These are phyloP conservation scores for Bothriochloa decipiens DNA, from an alignment of 176 grass and related monocot genomes.

Conservation along the genomic window DNA sequence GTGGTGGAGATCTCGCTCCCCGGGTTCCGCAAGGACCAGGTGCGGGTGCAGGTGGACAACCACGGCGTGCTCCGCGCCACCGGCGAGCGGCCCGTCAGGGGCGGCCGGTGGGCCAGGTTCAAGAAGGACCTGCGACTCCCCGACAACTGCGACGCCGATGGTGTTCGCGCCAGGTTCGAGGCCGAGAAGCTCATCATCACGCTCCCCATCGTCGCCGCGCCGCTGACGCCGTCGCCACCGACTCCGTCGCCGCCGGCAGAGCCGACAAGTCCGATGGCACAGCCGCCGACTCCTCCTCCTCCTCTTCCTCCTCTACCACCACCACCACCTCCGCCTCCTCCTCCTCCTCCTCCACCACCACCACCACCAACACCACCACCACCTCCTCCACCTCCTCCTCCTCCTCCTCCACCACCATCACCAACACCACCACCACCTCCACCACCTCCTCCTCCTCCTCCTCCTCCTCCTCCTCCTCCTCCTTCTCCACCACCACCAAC, in stretches of 20 bases:
- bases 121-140: conserved; percentile 52
- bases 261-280: too few relatives aligned
- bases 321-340: too few relatives aligned
- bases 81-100: conserved; percentile 35
- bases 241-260: neutral
- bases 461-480: too few relatives aligned
- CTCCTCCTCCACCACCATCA: too few relatives aligned
- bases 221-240: neutral
- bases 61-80: conserved; percentile 44
- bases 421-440: too few relatives aligned
- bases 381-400: too few relatives aligned
- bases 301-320: too few relatives aligned
- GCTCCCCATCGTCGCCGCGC: conserved; percentile 35
- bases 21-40: conserved; percentile 61
- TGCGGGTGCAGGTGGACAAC: conserved; percentile 53
- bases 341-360: neutral
- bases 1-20: conserved; percentile 51
- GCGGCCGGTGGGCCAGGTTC: conserved; percentile 36
- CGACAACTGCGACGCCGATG: conserved; percentile 40
- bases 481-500: too few relatives aligned
- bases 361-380: too few relatives aligned
- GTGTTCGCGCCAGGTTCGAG: conserved; percentile 56
- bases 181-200: conserved; percentile 42
- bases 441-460: too few relatives aligned
- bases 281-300: too few relatives aligned